Conservation (phyloP, 805 yeast species). For the Nakazawaea peltata region DNA sequence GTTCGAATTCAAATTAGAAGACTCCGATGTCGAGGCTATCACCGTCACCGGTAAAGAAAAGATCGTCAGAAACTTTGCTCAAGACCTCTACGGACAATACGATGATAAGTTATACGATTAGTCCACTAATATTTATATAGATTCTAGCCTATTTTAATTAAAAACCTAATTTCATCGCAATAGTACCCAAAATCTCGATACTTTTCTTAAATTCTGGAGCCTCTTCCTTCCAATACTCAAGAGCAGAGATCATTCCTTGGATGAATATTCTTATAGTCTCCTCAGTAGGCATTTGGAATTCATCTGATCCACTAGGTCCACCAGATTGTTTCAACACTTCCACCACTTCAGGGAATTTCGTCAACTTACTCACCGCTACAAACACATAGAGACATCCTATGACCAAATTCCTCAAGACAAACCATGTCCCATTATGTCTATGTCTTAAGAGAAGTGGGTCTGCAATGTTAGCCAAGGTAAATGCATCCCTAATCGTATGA, state of each 20-base stretch:
- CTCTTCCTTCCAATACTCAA: slow-evolving; percentile 7
- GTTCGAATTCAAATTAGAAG: slow-evolving; percentile 44
- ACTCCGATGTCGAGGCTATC: slow-evolving; percentile 40
- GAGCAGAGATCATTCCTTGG: neutral
- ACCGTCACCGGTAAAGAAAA: slow-evolving; percentile 29
- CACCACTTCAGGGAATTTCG: slow-evolving; percentile 2
- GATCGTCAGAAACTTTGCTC: slow-evolving; percentile 18
- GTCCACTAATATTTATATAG: neutral
- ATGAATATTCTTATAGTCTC: slow-evolving; percentile 4
- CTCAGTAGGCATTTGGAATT: neutral
- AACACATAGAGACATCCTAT: slow-evolving; percentile 16
- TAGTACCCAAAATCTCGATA: slow-evolving; percentile 1
- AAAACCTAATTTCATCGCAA: neutral
- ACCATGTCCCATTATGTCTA: slow-evolving; percentile 34
- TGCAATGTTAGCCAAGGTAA: slow-evolving; percentile 23
- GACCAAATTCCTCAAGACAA: slow-evolving; percentile 25
- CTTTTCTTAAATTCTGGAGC: slow-evolving; percentile 4
- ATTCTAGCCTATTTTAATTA: neutral
- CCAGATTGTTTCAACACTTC: no score
- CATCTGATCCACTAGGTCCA: no score
- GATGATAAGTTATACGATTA: slow-evolving; percentile 8
- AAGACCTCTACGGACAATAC: slow-evolving; percentile 13
- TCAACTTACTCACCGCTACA: neutral
- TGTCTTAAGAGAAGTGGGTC: slow-evolving; percentile 28
- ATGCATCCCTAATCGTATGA: slow-evolving; percentile 1